Percentiles rank a stretch among this genome's conserved stretches.
These are phyloP conservation scores for Fusarium sp. DNA, from an alignment of 2,329 filamentous ascomycete genomes.

Conservation along the genomic window DNA sequence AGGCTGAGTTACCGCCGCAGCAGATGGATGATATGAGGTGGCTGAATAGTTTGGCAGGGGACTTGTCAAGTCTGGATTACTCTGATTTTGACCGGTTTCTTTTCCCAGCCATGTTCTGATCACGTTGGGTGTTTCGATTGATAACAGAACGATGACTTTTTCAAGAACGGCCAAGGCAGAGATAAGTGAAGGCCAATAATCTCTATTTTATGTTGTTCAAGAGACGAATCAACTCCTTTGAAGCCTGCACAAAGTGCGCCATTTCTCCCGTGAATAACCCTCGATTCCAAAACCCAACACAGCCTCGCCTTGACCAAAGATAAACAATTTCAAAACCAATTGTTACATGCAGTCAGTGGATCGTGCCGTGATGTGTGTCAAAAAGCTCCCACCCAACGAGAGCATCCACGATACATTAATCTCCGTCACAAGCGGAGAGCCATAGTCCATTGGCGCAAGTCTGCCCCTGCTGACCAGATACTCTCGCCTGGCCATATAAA, in stretches of 20 bases:
- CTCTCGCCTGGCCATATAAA: not conserved
- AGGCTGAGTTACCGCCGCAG: constrained; percentile 8
- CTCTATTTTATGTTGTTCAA: not conserved
- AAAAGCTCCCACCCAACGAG: not conserved
- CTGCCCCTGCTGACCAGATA: not conserved
- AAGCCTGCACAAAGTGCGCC: not conserved
- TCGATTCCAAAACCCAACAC: not conserved
- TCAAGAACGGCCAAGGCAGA: not conserved
- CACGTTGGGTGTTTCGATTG: not conserved
- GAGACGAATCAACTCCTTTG: not conserved
- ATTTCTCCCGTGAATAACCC: not conserved
- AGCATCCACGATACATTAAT: not conserved
- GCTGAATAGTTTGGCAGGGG: constrained; percentile 57
- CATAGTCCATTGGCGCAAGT: not conserved
- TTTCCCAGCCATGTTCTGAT: constrained; percentile 22
- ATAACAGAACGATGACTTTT: not conserved
- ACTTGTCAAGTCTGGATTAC: constrained; percentile 57
- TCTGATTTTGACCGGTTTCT: constrained; percentile 58
- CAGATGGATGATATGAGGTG: constrained; percentile 44
- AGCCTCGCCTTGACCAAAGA: not conserved
- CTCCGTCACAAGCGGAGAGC: not conserved
- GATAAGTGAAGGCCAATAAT: not conserved
- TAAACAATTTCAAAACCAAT: not conserved
- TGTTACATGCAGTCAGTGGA: no score
- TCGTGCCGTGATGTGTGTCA: not conserved